A percentile compares a stretch with the other conserved stretches of the same genome.
Evolutionary conservation across 306 rosid species (phyloP).

Genomic region (Citrullus amarus): DNA sequence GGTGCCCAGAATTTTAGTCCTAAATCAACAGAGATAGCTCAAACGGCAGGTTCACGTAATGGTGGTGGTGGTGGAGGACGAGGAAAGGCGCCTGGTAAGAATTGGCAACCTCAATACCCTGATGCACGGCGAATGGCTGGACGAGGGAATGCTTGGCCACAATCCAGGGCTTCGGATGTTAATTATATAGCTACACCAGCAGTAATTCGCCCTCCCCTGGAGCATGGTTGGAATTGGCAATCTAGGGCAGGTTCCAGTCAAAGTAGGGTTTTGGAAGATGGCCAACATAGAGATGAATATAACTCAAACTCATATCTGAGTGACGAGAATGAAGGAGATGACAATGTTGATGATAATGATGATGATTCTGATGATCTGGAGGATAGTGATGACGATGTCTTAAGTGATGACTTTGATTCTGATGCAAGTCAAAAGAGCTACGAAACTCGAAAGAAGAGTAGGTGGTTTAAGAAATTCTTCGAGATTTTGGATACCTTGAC

Average conservation of each 20-base stretch:
- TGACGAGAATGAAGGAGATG: constrained; percentile 11
- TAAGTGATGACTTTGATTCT: constrained; percentile 55
- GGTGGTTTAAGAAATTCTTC: constrained; percentile 51
- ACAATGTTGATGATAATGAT: constrained; percentile 14
- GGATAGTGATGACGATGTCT: constrained; percentile 55
- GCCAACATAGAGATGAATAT: constrained; percentile 13
- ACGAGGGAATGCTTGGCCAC: constrained; percentile 36
- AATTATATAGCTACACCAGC: constrained; percentile 20
- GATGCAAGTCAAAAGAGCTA: constrained; percentile 59
- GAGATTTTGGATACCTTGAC: constrained; percentile 41
- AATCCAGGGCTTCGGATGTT: constrained; percentile 19
- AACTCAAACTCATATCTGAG: constrained; percentile 7
- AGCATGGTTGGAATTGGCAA: constrained; percentile 81
- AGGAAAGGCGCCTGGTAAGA: constrained; percentile 24
- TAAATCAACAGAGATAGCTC: constrained; percentile 28
- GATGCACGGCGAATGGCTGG: constrained; percentile 34
- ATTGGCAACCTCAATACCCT: constrained; percentile 21
- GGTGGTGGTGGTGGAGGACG: constrained; percentile 34
- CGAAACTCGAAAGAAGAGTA: constrained; percentile 45
- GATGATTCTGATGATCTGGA: constrained; percentile 26
- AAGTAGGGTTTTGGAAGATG: constrained; percentile 17
- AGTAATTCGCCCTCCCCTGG: constrained; percentile 43
- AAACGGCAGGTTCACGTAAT: constrained; percentile 13
- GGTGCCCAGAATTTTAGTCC: constrained; percentile 28
- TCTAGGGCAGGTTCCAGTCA: constrained; percentile 32